Base-by-base conservation (phyloP, 2,329 filamentous ascomycete genomes). In the Pyrenochaeta sp. region DNA sequence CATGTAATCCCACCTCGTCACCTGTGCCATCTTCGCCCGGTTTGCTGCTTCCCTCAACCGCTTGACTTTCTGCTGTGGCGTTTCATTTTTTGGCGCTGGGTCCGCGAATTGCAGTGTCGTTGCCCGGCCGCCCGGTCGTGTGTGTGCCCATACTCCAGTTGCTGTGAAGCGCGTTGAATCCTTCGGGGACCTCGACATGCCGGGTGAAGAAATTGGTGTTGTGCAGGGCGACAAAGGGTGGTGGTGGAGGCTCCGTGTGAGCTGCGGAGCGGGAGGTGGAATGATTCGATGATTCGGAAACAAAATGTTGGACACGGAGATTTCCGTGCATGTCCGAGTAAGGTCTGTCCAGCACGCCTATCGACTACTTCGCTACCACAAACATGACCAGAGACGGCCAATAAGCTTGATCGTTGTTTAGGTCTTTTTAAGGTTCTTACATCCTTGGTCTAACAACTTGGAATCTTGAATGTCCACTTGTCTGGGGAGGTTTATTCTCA, bases 151-250 rank as follows among this genome's bases (percentile, higher is more conserved):
- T 31, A 87, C 87, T 56, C 83, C 86, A 15, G 86, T 89, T 21
- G 87, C 79, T 14, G 88, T 90, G 77, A 90, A 95, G 72, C 90
- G 88, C 68, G 91, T 95, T 63, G 91, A 90, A 75, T 93, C 90
- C 67, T 85, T 86, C 73, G 90, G 87, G 78, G 86, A 90, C 72
- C 89, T 88, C 56, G 89, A 83, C 79, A 81, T 81, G 39, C 20
- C 74, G 53, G 35, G 20, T 32, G 53, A 49, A 20, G 29, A 40
- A 44, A 31, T 43, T 23, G 49, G 50, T 39, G 45, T 35, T 23
- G 36, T n/a, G 32, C 18, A 44, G 51, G 39, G 45, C 37, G 33
- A 54, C 6, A 12, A 45, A 29, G 27, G 30, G 51, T 40, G 50
- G 32, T 49, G 53, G 43, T 51, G 53, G 61, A 46, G 49, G 45